Base-by-base conservation (phyloP, 106 monocot species). In the Phalaenopsis aphrodite region DNA sequence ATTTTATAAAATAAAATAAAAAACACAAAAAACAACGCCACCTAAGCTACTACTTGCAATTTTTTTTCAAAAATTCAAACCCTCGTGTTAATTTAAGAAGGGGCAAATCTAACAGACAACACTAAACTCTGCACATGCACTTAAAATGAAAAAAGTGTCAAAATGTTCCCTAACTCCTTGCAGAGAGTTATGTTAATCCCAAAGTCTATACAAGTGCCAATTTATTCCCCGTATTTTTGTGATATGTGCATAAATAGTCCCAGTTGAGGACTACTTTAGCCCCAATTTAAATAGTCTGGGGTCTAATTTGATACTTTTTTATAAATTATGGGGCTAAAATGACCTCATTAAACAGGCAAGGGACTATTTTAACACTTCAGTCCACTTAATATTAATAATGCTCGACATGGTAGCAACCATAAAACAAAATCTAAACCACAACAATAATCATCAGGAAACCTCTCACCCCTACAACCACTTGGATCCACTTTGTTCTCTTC, bases 401-500 rank as follows among this genome's bases (percentile, higher is more conserved):
- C 21, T 21, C 21, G 7, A 64, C 64, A 64, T 64, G 5, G 24
- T 23, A 65, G 9, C 7, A 69, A 39, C 4, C 39, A 11, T 69
- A 38, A 39, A 37, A 69, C 52, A 69, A 38, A 69, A 15, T 38
- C 19, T 8, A 74, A 42, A 43, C 5, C 8, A 45, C 19, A 45
- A 74, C 9, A 45, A 74, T 18, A 45, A 74, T 5, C 42, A 74
- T 12, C 7, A 19, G 45, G 16, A 45, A 45, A 45, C n/a, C 55
- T n/a, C 77, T 85, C 83, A 97, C 97, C 94, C 90, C 94, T 8
- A 90, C 56, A 61, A 88, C 78, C 4, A 89, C 19, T 17, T 90
- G 87, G 79, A 94, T 48, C 90, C 87, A 89, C 79, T 89, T 92
- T 41, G 90, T 82, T 77, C 96, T 94, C 65, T 87, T 94, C 58